Percentiles rank a stretch among this genome's conserved stretches.
Evolutionary conservation across 768 basidiomycete genomes (phyloP).

Genomic region (Leccinum pellstonianum): DNA sequence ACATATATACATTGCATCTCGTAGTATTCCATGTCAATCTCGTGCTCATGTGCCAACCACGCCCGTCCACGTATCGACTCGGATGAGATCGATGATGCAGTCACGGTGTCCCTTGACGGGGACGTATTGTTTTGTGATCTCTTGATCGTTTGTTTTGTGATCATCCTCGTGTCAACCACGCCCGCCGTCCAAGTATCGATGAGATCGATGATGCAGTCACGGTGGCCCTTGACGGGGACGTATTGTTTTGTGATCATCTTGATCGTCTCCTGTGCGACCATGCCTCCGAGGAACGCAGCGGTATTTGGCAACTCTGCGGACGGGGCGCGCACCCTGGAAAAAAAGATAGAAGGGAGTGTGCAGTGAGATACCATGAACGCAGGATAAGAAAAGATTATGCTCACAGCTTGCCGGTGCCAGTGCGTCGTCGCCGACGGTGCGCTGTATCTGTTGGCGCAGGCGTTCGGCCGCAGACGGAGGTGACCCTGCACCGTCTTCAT

Average conservation of each 20-base stretch:
- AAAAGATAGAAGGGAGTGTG: too few relatives aligned
- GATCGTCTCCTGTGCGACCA: slow-evolving; percentile 95
- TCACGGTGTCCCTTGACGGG: too few relatives aligned
- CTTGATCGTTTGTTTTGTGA: too few relatives aligned
- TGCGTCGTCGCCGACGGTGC: slow-evolving; percentile 46
- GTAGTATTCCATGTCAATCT: background rate
- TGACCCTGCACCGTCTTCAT: slow-evolving; percentile 27
- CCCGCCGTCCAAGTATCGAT: slow-evolving; percentile 82
- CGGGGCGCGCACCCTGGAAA: slow-evolving; percentile 67
- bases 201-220: slow-evolving; percentile 71
- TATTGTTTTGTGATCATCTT: slow-evolving; percentile 98
- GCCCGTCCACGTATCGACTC: too few relatives aligned
- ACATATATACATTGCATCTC: background rate
- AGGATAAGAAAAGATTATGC: slow-evolving; percentile 28
- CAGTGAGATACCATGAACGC: background rate
- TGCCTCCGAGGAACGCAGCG: slow-evolving; percentile 88
- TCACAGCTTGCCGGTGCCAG: slow-evolving; percentile 68
- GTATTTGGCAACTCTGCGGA: slow-evolving; percentile 89
- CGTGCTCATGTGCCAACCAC: slow-evolving; percentile 32
- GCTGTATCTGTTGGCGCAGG: slow-evolving; percentile 50
- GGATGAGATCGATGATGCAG: too few relatives aligned
- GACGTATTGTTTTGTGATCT: too few relatives aligned
- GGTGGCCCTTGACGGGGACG: slow-evolving; percentile 79
- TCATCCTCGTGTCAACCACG: slow-evolving; percentile 29
- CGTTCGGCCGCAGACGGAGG: slow-evolving; percentile 49